phyloP scores from a whole-genome alignment of 352 stramenopile genomes.

The Thraustotheca clavata region DNA sequence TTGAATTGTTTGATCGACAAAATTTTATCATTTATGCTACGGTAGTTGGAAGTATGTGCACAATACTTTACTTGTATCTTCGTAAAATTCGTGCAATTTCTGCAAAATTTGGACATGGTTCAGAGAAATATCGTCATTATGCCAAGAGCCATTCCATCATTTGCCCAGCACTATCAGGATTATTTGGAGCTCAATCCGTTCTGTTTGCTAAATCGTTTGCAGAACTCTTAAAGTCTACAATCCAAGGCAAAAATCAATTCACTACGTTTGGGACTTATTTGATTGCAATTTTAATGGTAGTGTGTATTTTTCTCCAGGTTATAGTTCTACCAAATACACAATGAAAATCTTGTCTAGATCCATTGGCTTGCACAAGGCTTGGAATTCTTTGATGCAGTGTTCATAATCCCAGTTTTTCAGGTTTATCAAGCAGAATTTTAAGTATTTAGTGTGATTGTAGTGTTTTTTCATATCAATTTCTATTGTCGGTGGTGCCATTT shows the following conservation, averaged over 20 bases:
- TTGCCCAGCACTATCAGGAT: slow-evolving; percentile 59
- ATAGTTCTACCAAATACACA: not conserved
- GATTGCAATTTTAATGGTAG: slow-evolving; percentile 71
- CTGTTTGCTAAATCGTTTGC: slow-evolving; percentile 76
- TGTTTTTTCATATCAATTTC: slow-evolving; percentile 89
- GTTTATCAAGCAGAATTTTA: not conserved
- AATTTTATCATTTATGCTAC: slow-evolving; percentile 60
- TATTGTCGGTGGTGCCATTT: slow-evolving; percentile 81
- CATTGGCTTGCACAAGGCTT: slow-evolving; percentile 80
- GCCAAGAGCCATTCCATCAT: slow-evolving; percentile 52
- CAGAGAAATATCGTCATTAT: slow-evolving; percentile 45
- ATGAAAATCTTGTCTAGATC: slow-evolving; percentile 33
- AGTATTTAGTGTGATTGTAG: slow-evolving; percentile 14
- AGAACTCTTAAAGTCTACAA: slow-evolving; percentile 77
- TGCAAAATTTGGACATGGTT: slow-evolving; percentile 33
- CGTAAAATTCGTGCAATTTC: slow-evolving; percentile 41
- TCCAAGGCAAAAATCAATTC: slow-evolving; percentile 65
- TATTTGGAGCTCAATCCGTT: slow-evolving; percentile 72
- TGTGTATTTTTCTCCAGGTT: slow-evolving; percentile 70
- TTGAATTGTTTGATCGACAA: slow-evolving; percentile 49
- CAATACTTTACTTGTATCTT: slow-evolving; percentile 29
- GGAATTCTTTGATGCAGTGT: slow-evolving; percentile 77
- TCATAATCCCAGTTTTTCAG: slow-evolving; percentile 77
- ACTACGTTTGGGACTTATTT: slow-evolving; percentile 60
- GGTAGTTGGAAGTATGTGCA: slow-evolving; percentile 35